Conservation (phyloP, 371 early-diverging fungal species). For the Cokeromyces recurvatus region DNA sequence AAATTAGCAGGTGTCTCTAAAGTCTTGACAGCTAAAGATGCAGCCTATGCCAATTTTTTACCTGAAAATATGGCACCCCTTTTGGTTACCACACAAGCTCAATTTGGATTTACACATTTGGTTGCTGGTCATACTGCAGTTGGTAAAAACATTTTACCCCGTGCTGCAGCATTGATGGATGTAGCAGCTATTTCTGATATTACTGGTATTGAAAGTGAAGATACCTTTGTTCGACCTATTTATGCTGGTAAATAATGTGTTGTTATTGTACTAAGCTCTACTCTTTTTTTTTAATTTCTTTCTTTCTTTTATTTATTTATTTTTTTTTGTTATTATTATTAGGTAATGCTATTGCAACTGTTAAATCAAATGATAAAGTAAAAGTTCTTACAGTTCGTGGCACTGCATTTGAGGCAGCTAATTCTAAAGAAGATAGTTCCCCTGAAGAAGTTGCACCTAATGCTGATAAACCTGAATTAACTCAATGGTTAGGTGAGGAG, state of each 20-base stretch:
- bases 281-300: no score
- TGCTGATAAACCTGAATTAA: conserved; percentile 54
- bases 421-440: conserved; percentile 48
- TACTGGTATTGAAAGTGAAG: conserved; percentile 68
- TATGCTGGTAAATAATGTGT: conserved; percentile 88
- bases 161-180: conserved; percentile 90
- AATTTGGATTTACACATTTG: conserved; percentile 77
- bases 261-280: no score
- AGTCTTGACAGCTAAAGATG: conserved; percentile 82
- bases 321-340: background rate
- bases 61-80: conserved; percentile 84
- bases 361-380: conserved; percentile 81
- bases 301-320: no score
- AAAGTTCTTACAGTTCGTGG: conserved; percentile 91
- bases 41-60: conserved; percentile 70
- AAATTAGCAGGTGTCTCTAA: conserved; percentile 75
- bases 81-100: conserved; percentile 69
- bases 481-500: conserved; percentile 88
- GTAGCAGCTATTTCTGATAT: conserved; percentile 91
- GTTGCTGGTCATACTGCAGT: conserved; percentile 85
- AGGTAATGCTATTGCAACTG: conserved; percentile 96
- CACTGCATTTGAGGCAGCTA: conserved; percentile 82
- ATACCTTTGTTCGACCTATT: conserved; percentile 95
- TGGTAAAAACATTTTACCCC: conserved; percentile 92
- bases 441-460: conserved; percentile 64